Evolutionary conservation across 2,329 filamentous ascomycete species (phyloP).

Genomic region (Colletotrichum sp.): DNA sequence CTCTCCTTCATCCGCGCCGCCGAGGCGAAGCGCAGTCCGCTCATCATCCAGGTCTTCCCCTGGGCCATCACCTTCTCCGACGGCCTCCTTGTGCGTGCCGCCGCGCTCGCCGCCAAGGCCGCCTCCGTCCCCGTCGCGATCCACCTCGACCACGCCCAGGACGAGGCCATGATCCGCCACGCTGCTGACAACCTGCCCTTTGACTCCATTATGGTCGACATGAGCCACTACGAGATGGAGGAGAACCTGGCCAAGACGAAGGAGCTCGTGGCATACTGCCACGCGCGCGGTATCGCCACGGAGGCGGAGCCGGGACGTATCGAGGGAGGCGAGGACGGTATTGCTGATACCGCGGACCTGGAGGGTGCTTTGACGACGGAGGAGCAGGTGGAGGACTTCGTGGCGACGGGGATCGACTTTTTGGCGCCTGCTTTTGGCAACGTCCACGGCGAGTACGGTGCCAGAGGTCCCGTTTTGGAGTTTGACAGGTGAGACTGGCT

Average conservation of each 20-base stretch:
- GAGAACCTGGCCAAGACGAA: constrained; percentile 71
- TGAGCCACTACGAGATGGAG: constrained; percentile 74
- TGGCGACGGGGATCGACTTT: constrained; percentile 75
- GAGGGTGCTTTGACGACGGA: constrained; percentile 65
- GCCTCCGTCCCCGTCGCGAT: constrained; percentile 65
- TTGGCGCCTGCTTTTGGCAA: constrained; percentile 79
- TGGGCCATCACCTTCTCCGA: constrained; percentile 72
- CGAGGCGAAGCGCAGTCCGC: constrained; percentile 67
- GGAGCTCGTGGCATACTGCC: constrained; percentile 66
- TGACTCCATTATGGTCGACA: constrained; percentile 79
- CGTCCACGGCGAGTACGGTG: constrained; percentile 76
- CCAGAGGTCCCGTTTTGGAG: constrained; percentile 66
- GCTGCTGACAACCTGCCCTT: constrained; percentile 64
- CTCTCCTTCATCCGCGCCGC: constrained; percentile 71
- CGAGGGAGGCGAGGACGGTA: constrained; percentile 68
- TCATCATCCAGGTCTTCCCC: constrained; percentile 75
- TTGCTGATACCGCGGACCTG: constrained; percentile 62
- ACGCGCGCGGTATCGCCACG: constrained; percentile 67
- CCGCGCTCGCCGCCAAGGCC: constrained; percentile 57
- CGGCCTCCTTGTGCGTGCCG: constrained; percentile 56
- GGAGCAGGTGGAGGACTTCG: constrained; percentile 73
- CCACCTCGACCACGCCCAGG: constrained; percentile 72
- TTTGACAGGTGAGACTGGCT: constrained; percentile 41
- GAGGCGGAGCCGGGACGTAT: constrained; percentile 75
- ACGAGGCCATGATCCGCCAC: constrained; percentile 59